These are phyloP conservation scores for Citrus glauca DNA, from an alignment of 345 rosid species.

Conservation along the genomic window DNA sequence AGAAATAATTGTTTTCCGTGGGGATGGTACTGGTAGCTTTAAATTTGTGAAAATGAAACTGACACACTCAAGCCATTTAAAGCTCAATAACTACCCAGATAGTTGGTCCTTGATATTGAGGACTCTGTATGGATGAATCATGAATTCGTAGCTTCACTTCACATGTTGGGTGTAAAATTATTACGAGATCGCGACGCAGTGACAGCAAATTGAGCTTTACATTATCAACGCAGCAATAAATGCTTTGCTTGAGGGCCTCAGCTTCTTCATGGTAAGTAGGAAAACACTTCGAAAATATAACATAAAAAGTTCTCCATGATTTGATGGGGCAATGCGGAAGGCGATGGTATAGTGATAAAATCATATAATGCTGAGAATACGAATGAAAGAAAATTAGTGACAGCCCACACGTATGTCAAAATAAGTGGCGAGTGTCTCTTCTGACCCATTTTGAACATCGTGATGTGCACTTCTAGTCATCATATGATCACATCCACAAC, in stretches of 20 bases:
- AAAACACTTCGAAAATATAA: not conserved
- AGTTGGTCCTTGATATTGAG: no score
- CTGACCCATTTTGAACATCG: not conserved
- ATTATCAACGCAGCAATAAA: conserved; percentile 1
- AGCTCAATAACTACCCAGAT: not conserved
- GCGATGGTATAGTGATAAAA: not conserved
- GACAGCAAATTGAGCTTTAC: not conserved
- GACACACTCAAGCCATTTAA: not conserved
- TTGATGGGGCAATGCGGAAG: conserved; percentile 10
- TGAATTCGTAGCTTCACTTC: not conserved
- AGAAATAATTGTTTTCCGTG: not conserved
- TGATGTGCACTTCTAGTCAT: not conserved
- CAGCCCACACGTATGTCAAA: not conserved
- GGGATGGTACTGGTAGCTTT: not conserved
- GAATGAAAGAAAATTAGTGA: not conserved
- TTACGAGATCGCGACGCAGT: not conserved
- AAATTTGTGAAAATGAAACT: not conserved
- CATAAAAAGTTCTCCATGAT: not conserved
- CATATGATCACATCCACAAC: not conserved
- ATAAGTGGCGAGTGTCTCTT: not conserved
- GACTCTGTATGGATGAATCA: no score
- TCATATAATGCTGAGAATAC: not conserved
- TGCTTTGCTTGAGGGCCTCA: not conserved
- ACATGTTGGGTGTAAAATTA: not conserved
- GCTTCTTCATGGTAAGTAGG: not conserved